Percentiles rank a stretch among this genome's conserved stretches.
Conservation (phyloP, 129 eudicot species). For the Scalesia atractyloides region DNA sequence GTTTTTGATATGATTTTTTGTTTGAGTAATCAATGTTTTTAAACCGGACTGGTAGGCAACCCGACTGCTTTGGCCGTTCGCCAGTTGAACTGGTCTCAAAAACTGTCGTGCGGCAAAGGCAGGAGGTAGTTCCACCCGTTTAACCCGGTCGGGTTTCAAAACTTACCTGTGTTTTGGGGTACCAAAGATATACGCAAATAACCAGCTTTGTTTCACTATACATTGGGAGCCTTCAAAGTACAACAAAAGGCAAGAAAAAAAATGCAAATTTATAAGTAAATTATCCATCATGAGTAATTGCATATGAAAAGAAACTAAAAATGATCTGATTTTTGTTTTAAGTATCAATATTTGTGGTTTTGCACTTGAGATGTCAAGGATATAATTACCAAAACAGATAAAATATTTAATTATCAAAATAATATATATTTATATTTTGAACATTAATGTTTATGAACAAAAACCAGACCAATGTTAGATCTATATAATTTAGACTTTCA, state of each 20-base stretch:
- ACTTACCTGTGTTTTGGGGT: constrained; percentile 82
- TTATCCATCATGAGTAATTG: neutral
- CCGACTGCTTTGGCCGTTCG: neutral
- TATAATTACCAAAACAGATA: neutral
- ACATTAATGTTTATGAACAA: neutral
- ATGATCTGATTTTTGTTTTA: neutral
- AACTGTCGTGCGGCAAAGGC: neutral
- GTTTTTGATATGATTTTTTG: neutral
- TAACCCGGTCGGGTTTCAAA: neutral
- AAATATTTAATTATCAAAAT: no score
- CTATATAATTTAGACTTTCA: neutral
- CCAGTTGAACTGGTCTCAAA: neutral
- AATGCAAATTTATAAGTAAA: neutral
- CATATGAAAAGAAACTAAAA: neutral
- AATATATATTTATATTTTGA: no score
- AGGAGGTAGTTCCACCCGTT: no score
- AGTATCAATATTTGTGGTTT: neutral
- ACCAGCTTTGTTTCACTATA: constrained; percentile 89
- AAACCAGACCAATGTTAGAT: neutral
- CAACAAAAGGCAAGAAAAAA: constrained; percentile 23
- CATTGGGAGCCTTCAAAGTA: constrained; percentile 83
- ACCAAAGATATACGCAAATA: constrained; percentile 77
- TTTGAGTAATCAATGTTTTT: neutral
- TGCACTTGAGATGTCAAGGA: neutral
- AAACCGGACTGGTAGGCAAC: neutral